A percentile compares a stretch with the other conserved stretches of the same genome.
These are phyloP conservation scores for Annulohypoxylon stygium DNA, from an alignment of 495 filamentous ascomycete genomes.

Conservation along the genomic window DNA sequence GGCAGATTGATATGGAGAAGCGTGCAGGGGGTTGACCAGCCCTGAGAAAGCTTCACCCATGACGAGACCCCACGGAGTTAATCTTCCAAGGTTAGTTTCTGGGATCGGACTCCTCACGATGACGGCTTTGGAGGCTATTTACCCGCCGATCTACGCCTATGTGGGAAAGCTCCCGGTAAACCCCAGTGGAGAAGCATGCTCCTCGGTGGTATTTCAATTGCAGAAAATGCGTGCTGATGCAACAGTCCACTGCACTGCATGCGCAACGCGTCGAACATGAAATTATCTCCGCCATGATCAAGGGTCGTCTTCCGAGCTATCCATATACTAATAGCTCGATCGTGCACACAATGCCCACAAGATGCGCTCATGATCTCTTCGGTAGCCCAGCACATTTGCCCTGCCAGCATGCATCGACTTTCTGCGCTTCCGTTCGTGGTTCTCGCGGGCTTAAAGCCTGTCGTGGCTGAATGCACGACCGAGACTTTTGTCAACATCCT, in stretches of 20 bases:
- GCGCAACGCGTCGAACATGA: background rate
- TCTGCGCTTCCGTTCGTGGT: slow-evolving; percentile 18
- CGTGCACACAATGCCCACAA: background rate
- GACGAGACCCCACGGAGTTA: background rate
- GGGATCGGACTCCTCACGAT: background rate
- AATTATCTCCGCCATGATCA: slow-evolving; percentile 2
- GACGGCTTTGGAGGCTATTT: slow-evolving; percentile 14
- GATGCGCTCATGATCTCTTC: slow-evolving; percentile 1
- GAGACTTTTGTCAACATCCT: slow-evolving; percentile 45
- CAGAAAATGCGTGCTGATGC: slow-evolving; percentile 27
- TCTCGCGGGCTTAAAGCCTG: slow-evolving; percentile 27
- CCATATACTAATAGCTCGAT: background rate
- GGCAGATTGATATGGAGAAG: slow-evolving; percentile 1
- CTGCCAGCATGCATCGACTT: slow-evolving; percentile 24
- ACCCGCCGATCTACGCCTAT: slow-evolving; percentile 29
- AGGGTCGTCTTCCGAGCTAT: background rate
- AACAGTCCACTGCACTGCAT: slow-evolving; percentile 15
- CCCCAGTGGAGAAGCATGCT: slow-evolving; percentile 6
- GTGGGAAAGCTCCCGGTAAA: slow-evolving; percentile 19
- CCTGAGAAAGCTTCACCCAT: slow-evolving; percentile 4
- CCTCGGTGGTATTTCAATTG: slow-evolving; percentile 1
- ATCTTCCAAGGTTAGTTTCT: slow-evolving; percentile 4
- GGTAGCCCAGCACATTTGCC: background rate
- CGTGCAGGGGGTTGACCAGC: background rate
- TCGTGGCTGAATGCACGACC: slow-evolving; percentile 33